Evolutionary conservation across 495 filamentous ascomycete genomes (phyloP).

Genomic region (Echria macrotheca): DNA sequence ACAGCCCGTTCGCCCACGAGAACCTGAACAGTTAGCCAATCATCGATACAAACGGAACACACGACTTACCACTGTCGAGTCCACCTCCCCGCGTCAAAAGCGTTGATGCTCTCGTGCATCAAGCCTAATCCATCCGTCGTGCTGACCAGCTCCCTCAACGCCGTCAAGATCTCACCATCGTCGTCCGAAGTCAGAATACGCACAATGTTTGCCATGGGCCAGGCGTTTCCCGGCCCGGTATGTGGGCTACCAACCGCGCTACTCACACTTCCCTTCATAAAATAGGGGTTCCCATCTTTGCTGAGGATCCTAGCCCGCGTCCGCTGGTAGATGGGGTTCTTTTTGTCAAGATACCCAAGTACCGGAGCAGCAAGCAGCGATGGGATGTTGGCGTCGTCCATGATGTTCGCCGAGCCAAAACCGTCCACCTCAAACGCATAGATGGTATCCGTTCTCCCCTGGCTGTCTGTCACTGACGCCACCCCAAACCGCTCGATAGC

Average conservation of each 20-base stretch:
- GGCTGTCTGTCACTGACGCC: conserved; percentile 15
- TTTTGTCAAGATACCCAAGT: conserved; percentile 40
- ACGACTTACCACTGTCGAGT: conserved; percentile 51
- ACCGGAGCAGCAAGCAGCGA: conserved; percentile 50
- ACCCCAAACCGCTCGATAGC: conserved; percentile 50
- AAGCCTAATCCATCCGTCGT: conserved; percentile 54
- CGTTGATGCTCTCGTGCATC: conserved; percentile 58
- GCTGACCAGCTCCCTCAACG: conserved; percentile 42
- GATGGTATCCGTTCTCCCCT: conserved; percentile 26
- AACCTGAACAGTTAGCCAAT: conserved; percentile 40
- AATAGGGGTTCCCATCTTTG: conserved; percentile 48
- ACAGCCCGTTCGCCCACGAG: conserved; percentile 64
- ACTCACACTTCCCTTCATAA: conserved; percentile 47
- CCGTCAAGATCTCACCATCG: conserved; percentile 42
- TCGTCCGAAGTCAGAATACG: conserved; percentile 36
- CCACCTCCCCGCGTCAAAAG: conserved; percentile 46
- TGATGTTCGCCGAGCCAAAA: conserved; percentile 46
- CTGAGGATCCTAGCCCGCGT: conserved; percentile 48
- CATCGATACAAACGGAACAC: neutral
- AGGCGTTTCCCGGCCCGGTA: conserved; percentile 49
- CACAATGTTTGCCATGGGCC: conserved; percentile 56
- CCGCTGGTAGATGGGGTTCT: conserved; percentile 44
- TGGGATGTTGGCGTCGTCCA: conserved; percentile 63
- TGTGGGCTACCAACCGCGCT: conserved; percentile 54
- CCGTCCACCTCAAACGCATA: conserved; percentile 61